Percentiles rank a stretch among this genome's conserved stretches.
Evolutionary conservation across 108 stramenopile species (phyloP).

Genomic region (Cylindrotheca fusiformis): DNA sequence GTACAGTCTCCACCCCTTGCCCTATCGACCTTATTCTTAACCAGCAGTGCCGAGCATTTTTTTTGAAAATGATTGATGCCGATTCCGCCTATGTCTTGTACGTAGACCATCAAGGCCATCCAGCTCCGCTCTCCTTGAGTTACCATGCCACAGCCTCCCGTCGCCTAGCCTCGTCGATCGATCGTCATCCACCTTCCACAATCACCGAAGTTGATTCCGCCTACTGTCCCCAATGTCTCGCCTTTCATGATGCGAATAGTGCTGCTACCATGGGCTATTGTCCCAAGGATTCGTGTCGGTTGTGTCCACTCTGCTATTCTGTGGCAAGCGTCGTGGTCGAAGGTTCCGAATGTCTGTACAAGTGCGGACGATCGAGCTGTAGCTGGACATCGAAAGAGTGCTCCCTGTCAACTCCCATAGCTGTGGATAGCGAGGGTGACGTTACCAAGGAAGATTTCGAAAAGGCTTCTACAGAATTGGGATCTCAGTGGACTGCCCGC

Average conservation of each 20-base stretch:
- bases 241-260: conserved; percentile 60
- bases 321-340: conserved; percentile 28
- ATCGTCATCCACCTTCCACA: conserved; percentile 56
- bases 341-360: conserved; percentile 27
- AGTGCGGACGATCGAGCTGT: conserved; percentile 46
- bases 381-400: conserved; percentile 40
- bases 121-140: conserved; percentile 61
- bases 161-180: conserved; percentile 61
- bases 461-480: conserved; percentile 21
- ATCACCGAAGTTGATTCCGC: conserved; percentile 51
- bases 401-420: conserved; percentile 13
- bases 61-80: conserved; percentile 14
- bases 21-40: too few species aligned
- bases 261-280: conserved; percentile 36
- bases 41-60: too few species aligned
- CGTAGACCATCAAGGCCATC: conserved; percentile 77
- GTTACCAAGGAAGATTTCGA: conserved; percentile 29
- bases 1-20: too few species aligned
- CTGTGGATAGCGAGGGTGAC: conserved; percentile 12
- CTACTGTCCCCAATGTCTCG: conserved; percentile 76
- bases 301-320: conserved; percentile 65
- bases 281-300: conserved; percentile 41
- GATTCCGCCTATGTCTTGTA: conserved; percentile 55
- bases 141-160: conserved; percentile 85
- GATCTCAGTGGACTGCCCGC: conserved; percentile 8